A percentile compares a stretch with the other conserved stretches of the same genome.
Conservation (phyloP, 352 stramenopile genomes). For the Thalassiosira hispida region DNA sequence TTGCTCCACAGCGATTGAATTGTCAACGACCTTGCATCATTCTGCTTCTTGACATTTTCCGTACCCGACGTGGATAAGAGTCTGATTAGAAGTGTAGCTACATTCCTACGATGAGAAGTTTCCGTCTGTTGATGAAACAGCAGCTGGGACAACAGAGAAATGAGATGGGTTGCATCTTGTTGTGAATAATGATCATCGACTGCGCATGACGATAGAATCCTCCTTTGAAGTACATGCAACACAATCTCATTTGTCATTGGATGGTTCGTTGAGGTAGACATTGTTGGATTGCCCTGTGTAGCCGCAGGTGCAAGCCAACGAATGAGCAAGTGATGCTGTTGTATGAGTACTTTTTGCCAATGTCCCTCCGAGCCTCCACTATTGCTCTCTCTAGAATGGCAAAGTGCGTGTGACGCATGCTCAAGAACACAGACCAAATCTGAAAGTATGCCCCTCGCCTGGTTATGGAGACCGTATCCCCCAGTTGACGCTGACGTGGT, state of each 20-base stretch:
- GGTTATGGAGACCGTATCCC: slow-evolving; percentile 8
- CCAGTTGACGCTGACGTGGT: not conserved
- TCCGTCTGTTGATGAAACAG: slow-evolving; percentile 39
- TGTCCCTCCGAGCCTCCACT: not conserved
- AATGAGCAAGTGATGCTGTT: slow-evolving; percentile 47
- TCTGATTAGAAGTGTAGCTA: slow-evolving; percentile 35
- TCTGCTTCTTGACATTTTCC: not conserved
- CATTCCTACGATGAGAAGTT: slow-evolving; percentile 29
- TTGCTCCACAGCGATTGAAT: slow-evolving; percentile 37
- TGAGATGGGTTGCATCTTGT: slow-evolving; percentile 29
- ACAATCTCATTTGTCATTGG: slow-evolving; percentile 49
- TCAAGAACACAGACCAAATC: slow-evolving; percentile 30
- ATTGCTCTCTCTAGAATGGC: not conserved
- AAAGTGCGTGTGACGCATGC: slow-evolving; percentile 28
- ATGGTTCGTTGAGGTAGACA: slow-evolving; percentile 16
- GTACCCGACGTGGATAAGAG: slow-evolving; percentile 18
- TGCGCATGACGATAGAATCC: slow-evolving; percentile 30
- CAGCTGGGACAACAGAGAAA: slow-evolving; percentile 36
- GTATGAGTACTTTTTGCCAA: slow-evolving; percentile 14
- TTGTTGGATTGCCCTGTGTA: not conserved
- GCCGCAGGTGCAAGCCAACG: slow-evolving; percentile 24
- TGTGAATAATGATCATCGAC: slow-evolving; percentile 21
- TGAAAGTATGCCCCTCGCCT: slow-evolving; percentile 19
- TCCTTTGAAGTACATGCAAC: slow-evolving; percentile 29
- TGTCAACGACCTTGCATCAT: slow-evolving; percentile 14